These are phyloP conservation scores for Dalbergia oliveri DNA, from an alignment of 306 rosid species.

Conservation along the genomic window DNA sequence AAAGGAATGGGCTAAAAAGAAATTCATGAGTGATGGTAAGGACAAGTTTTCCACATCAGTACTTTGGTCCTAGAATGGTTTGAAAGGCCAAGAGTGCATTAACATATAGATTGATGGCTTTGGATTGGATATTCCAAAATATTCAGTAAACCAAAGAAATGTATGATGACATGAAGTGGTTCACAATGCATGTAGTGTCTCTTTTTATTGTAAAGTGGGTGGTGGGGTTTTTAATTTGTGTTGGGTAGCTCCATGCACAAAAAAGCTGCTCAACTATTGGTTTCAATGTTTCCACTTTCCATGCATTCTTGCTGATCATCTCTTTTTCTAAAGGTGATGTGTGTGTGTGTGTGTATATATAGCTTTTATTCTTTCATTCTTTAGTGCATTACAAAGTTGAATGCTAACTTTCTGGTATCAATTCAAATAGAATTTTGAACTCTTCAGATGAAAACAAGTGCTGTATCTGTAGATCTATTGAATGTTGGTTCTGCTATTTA, in stretches of 20 bases:
- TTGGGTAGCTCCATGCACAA: constrained; percentile 36
- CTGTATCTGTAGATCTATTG: constrained; percentile 32
- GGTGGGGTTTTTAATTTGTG: constrained; percentile 14
- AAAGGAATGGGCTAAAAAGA: not conserved
- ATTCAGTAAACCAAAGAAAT: constrained; percentile 30
- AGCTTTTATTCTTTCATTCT: constrained; percentile 33
- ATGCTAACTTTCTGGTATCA: not conserved
- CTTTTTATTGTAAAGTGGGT: constrained; percentile 21
- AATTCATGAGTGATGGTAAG: not conserved
- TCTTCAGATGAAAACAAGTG: constrained; percentile 29
- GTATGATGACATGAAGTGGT: constrained; percentile 32
- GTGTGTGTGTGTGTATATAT: not conserved
- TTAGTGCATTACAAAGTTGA: constrained; percentile 26
- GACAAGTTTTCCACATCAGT: constrained; percentile 6
- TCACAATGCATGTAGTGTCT: not conserved
- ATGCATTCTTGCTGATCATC: constrained; percentile 1
- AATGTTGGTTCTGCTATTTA: constrained; percentile 23
- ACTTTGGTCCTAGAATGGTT: constrained; percentile 24
- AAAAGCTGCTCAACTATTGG: not conserved
- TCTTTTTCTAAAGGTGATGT: not conserved
- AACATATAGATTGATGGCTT: constrained; percentile 12
- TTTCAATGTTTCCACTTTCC: not conserved
- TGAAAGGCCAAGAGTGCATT: constrained; percentile 36
- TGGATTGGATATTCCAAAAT: constrained; percentile 42
- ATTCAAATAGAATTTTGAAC: constrained; percentile 17